Evolutionary conservation across 495 filamentous ascomycete genomes (phyloP).

Genomic region (Hypoxylon fuscum): DNA sequence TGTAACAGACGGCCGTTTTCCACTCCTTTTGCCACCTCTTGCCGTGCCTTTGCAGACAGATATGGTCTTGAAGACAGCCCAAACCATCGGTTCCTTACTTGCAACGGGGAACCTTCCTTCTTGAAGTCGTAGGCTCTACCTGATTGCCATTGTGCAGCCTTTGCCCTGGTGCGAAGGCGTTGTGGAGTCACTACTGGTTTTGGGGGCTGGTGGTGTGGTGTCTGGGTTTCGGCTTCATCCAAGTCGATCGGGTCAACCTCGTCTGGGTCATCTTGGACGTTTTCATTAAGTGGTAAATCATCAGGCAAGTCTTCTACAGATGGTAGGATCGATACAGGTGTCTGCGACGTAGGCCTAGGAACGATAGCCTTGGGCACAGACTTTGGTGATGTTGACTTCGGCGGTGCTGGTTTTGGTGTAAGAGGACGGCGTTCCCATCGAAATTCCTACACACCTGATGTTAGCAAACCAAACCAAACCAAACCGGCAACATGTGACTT

Average conservation of each 20-base stretch:
- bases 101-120: conserved; percentile 10
- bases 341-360: background rate
- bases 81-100: conserved; percentile 28
- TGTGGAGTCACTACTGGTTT: conserved; percentile 17
- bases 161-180: conserved; percentile 27
- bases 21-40: conserved; percentile 28
- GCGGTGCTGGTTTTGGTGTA: background rate
- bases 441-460: conserved; percentile 28
- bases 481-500: no score
- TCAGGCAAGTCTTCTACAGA: conserved; percentile 15
- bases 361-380: background rate
- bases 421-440: background rate
- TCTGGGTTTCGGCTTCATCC: background rate
- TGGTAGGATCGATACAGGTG: conserved; percentile 1
- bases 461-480: conserved; percentile 14
- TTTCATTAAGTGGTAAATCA: background rate
- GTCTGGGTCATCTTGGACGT: background rate
- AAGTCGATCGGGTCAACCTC: background rate
- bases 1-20: conserved; percentile 24
- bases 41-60: conserved; percentile 34
- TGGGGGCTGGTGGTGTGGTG: background rate
- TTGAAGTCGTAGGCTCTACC: conserved; percentile 25
- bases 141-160: conserved; percentile 38
- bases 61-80: conserved; percentile 44
- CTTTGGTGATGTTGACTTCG: background rate